A percentile compares a stretch with the other conserved stretches of the same genome.
phyloP scores from a whole-genome alignment of 257 asterid genomes.

The Coffea canephora region DNA sequence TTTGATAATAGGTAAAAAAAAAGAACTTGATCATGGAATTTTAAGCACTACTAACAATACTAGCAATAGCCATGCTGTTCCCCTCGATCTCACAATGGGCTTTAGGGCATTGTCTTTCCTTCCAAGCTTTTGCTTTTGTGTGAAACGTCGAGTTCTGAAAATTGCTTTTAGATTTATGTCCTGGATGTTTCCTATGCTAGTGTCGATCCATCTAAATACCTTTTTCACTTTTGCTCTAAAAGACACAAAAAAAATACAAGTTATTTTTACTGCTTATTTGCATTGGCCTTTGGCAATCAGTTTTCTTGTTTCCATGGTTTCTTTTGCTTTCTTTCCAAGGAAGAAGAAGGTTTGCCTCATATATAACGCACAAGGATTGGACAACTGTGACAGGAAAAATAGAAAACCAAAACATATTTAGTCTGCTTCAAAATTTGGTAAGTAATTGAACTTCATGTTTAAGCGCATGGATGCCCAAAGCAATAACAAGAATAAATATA shows the following conservation, averaged over 20 bases:
- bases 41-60: not conserved
- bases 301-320: not conserved
- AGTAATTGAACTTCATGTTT: too few relatives aligned
- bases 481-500: not conserved
- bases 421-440: too few relatives aligned
- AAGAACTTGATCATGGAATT: too few relatives aligned
- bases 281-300: not conserved
- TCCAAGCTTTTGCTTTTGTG: not conserved
- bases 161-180: not conserved
- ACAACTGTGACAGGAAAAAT: too few relatives aligned
- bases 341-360: too few relatives aligned
- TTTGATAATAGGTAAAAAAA: too few relatives aligned
- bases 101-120: not conserved
- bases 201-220: not conserved
- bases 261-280: not conserved
- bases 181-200: not conserved
- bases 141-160: not conserved
- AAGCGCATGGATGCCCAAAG: not conserved
- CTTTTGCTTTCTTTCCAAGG: not conserved
- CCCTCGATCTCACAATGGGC: not conserved
- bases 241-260: not conserved
- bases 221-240: not conserved
- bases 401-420: too few relatives aligned
- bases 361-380: too few relatives aligned
- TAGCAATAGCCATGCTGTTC: not conserved